These are phyloP conservation scores for Rhodomyrtus psidioides DNA, from an alignment of 441 rosid species.

Conservation along the genomic window DNA sequence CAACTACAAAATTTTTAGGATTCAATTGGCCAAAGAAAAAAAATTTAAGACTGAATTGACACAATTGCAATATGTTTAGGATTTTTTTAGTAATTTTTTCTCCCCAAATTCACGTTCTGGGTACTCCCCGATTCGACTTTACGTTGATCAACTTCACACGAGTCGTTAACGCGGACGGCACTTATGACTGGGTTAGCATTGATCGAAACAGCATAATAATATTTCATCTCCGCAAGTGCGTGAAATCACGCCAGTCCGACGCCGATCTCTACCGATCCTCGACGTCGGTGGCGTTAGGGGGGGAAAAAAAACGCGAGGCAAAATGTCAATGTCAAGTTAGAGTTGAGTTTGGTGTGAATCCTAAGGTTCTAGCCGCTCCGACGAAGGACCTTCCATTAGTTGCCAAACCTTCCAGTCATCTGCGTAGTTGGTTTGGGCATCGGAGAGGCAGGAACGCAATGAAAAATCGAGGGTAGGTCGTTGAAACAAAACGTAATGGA, in stretches of 20 bases:
- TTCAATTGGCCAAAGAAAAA: too few relatives aligned
- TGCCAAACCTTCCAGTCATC: neutral
- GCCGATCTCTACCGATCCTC: neutral
- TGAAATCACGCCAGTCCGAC: neutral
- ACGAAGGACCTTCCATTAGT: neutral
- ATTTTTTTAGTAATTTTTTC: too few relatives aligned
- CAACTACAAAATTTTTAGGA: too few relatives aligned
- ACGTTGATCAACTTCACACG: neutral
- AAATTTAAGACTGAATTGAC: rapidly evolving
- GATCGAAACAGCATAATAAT: neutral
- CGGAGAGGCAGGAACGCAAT: neutral
- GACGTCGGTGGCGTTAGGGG: too few relatives aligned
- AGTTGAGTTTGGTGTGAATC: neutral
- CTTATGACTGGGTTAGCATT: neutral
- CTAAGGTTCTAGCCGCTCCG: too few relatives aligned
- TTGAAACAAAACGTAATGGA: neutral
- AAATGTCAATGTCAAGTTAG: neutral
- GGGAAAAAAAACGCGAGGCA: neutral
- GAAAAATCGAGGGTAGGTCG: neutral
- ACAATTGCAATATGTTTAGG: too few relatives aligned
- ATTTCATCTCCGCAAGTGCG: neutral
- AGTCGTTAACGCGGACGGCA: neutral
- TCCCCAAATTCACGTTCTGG: neutral
- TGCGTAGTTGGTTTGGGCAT: neutral
- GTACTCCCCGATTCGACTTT: neutral